A percentile compares a stretch with the other conserved stretches of the same genome.
phyloP scores from a whole-genome alignment of 108 stramenopile genomes.

The Heterococcus sp. region DNA sequence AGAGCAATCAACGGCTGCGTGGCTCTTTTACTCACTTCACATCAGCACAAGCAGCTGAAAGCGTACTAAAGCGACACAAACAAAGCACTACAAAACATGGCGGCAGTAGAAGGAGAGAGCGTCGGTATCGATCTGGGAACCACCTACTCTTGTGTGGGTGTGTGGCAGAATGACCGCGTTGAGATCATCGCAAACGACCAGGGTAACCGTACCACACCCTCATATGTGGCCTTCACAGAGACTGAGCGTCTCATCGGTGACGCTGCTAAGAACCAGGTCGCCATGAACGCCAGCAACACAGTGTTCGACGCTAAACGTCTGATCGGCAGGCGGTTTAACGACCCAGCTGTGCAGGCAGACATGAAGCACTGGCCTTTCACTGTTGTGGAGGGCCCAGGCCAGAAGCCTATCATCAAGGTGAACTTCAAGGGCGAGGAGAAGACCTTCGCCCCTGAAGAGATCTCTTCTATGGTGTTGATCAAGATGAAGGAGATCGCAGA shows the following conservation, averaged over 20 bases:
- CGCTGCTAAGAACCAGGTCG: conserved; percentile 69
- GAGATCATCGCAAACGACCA: no score
- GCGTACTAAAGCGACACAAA: no score
- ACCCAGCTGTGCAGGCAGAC: no score
- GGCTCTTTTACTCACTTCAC: no score
- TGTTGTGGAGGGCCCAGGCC: conserved; percentile 77
- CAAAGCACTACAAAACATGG: conserved; percentile 9
- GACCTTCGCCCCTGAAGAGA: conserved; percentile 96
- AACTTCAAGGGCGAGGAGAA: no score
- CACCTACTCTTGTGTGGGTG: no score
- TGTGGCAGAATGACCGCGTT: conserved; percentile 54
- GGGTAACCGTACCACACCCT: no score
- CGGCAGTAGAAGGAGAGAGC: conserved; percentile 34
- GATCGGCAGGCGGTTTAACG: conserved; percentile 90
- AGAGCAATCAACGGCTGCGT: no score
- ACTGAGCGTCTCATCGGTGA: no score
- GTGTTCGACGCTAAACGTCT: conserved; percentile 97
- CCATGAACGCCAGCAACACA: conserved; percentile 94
- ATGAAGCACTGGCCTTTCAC: conserved; percentile 95
- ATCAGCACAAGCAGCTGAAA: no score
- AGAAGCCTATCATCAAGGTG: conserved; percentile 87
- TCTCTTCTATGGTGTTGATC: conserved; percentile 98
- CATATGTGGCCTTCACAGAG: conserved; percentile 75
- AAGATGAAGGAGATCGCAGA: no score
- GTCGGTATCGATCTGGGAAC: conserved; percentile 65